Conservation (phyloP, 176 grass and related monocot genomes). For the Chloris gayana region DNA sequence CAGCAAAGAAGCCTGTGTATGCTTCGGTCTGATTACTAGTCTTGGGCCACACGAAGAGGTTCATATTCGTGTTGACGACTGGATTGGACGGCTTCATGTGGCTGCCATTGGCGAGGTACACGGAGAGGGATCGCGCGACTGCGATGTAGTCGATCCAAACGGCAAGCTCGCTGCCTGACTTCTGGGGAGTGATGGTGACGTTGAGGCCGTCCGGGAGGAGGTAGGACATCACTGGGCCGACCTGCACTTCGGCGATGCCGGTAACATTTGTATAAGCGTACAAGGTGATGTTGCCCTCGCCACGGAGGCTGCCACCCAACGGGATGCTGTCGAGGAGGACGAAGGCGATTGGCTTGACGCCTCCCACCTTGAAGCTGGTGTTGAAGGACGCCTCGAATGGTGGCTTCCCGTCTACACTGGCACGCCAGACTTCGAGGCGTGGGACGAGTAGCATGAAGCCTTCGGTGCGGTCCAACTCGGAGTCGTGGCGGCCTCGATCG, state of each 20-base stretch:
- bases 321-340: neutral
- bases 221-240: slow-evolving; percentile 25
- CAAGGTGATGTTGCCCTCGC: neutral
- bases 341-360: neutral
- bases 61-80: neutral
- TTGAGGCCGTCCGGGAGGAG: neutral
- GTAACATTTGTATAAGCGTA: neutral
- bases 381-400: neutral
- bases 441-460: slow-evolving; percentile 23
- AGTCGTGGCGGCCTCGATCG: neutral
- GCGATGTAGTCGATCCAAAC: slow-evolving; percentile 34
- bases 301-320: neutral
- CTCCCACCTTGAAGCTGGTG: slow-evolving; percentile 37
- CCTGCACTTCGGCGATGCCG: slow-evolving; percentile 13
- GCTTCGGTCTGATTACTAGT: neutral
- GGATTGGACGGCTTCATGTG: neutral
- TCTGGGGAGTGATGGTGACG: slow-evolving; percentile 12
- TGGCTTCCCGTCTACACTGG: no score
- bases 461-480: slow-evolving; percentile 16
- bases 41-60: neutral
- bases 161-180: no score
- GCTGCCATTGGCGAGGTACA: neutral
- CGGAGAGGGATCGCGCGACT: neutral
- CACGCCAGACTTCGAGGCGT: slow-evolving; percentile 18
- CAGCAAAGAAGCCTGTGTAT: slow-evolving; percentile 18